Evolutionary conservation across 2,329 filamentous ascomycete genomes (phyloP).

Genomic region (Pseudodiploospora longispora): DNA sequence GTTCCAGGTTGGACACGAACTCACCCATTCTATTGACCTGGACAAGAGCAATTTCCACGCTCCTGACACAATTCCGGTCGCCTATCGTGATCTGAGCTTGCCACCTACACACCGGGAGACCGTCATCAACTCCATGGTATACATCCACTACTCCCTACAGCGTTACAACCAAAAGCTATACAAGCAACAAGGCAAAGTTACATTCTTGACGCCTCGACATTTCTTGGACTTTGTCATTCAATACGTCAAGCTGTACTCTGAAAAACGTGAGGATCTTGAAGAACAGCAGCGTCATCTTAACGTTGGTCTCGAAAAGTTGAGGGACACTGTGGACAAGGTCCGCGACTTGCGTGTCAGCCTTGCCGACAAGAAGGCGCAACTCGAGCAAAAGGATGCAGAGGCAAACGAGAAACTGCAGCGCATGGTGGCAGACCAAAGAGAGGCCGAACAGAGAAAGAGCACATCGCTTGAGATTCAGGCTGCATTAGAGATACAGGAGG

Average conservation of each 20-base stretch:
- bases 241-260: constrained; percentile 93
- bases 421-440: constrained; percentile 92
- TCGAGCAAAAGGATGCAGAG: constrained; percentile 89
- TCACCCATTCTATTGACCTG: constrained; percentile 93
- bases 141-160: constrained; percentile 92
- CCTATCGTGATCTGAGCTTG: constrained; percentile 75
- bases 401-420: constrained; percentile 95
- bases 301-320: constrained; percentile 92
- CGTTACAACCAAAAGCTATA: constrained; percentile 80
- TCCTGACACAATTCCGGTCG: constrained; percentile 86
- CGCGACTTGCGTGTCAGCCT: constrained; percentile 83
- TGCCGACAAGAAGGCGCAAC: constrained; percentile 86
- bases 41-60: constrained; percentile 79
- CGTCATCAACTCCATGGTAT: constrained; percentile 97
- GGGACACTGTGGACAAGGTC: constrained; percentile 96
- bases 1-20: constrained; percentile 93
- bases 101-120: constrained; percentile 87
- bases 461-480: constrained; percentile 83
- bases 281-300: constrained; percentile 98
- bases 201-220: constrained; percentile 90
- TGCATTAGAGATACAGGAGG: constrained; percentile 80
- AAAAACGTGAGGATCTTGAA: constrained; percentile 96
- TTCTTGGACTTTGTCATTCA: constrained; percentile 98
- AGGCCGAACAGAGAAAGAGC: constrained; percentile 85
- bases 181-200: constrained; percentile 86